Evolutionary conservation across 2,329 filamentous ascomycete genomes (phyloP).

Genomic region (Uncinocarpus reesii): DNA sequence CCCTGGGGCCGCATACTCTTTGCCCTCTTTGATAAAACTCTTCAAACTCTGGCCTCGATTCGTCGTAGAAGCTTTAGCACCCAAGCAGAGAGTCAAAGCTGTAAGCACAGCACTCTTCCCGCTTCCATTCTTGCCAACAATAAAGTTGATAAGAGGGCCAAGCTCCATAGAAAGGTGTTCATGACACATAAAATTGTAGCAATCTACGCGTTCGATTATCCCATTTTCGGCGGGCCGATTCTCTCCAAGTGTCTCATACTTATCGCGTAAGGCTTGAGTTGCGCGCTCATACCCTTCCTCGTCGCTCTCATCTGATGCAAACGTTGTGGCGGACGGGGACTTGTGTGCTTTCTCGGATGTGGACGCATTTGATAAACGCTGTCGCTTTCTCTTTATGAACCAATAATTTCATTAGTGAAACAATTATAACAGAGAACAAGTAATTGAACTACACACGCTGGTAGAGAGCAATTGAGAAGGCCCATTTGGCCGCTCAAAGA

Average conservation of each 20-base stretch:
- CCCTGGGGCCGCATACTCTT: slow-evolving; percentile 48
- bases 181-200: slow-evolving; percentile 96
- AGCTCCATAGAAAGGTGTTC: slow-evolving; percentile 67
- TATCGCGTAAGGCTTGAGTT: slow-evolving; percentile 51
- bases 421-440: too few relatives aligned
- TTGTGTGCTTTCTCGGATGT: not conserved
- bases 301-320: not conserved
- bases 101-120: slow-evolving; percentile 95
- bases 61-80: slow-evolving; percentile 83
- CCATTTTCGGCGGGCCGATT: slow-evolving; percentile 73
- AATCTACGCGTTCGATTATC: slow-evolving; percentile 78
- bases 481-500: not conserved
- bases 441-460: not conserved
- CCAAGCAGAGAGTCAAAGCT: slow-evolving; percentile 85
- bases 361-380: slow-evolving; percentile 1
- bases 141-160: slow-evolving; percentile 95
- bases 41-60: slow-evolving; percentile 86
- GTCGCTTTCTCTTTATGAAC: slow-evolving; percentile 6
- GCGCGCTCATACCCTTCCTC: slow-evolving; percentile 45
- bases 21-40: slow-evolving; percentile 80
- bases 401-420: not conserved
- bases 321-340: not conserved
- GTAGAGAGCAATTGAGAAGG: not conserved
- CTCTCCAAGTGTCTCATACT: slow-evolving; percentile 45
- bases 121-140: slow-evolving; percentile 94